These are phyloP conservation scores for Fusarium sororula DNA, from an alignment of 2,329 filamentous ascomycete species.

Conservation along the genomic window DNA sequence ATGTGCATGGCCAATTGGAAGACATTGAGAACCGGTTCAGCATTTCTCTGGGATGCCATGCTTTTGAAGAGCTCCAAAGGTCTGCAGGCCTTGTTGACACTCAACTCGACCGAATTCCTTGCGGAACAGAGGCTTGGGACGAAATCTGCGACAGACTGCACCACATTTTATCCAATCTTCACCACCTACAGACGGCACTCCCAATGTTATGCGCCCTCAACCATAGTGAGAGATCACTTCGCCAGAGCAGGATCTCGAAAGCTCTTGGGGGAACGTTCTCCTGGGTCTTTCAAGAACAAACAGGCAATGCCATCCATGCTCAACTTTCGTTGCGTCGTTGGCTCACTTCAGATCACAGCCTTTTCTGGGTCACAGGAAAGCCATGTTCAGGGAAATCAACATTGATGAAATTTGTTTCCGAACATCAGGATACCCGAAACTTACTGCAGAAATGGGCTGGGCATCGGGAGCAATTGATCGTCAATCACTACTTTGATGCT, in stretches of 20 bases:
- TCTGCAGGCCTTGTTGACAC: neutral
- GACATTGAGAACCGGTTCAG: neutral
- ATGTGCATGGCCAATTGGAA: neutral
- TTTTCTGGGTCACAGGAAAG: conserved; percentile 16
- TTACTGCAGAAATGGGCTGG: neutral
- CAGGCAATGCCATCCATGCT: neutral
- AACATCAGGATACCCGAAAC: neutral
- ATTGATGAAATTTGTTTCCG: conserved; percentile 17
- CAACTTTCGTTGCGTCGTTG: neutral
- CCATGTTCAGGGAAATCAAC: conserved; percentile 13
- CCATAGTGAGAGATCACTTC: neutral
- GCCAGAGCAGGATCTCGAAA: neutral
- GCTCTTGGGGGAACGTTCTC: neutral
- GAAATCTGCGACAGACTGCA: neutral
- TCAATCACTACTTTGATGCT: conserved; percentile 9
- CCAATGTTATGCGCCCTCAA: neutral
- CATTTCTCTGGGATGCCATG: neutral
- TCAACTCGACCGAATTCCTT: neutral
- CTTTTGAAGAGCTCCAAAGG: neutral
- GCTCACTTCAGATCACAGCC: neutral
- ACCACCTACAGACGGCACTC: neutral
- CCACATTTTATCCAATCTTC: neutral
- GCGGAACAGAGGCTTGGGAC: neutral
- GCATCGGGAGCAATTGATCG: neutral
- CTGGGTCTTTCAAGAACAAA: neutral